Conservation (phyloP, 371 early-diverging fungal species). For the Saksenaea oblongispora region DNA sequence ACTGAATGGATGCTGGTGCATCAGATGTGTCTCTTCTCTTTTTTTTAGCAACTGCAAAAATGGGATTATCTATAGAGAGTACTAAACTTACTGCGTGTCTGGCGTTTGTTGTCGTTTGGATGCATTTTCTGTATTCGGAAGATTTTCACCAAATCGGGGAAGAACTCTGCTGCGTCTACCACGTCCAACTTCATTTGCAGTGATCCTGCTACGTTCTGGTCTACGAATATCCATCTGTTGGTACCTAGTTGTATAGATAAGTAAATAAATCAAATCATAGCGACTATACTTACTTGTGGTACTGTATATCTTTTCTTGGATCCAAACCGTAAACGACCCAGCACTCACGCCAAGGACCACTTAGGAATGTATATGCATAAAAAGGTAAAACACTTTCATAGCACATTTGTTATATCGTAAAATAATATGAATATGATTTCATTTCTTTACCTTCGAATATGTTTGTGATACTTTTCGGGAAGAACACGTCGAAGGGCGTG, state of each 20-base stretch:
- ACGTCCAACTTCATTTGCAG: background rate
- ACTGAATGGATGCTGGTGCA: constrained; percentile 3
- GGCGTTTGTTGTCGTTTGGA: background rate
- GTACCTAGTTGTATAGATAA: constrained; percentile 3
- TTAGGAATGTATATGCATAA: constrained; percentile 43
- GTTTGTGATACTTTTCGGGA: constrained; percentile 17
- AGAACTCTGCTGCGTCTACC: background rate
- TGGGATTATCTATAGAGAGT: no score
- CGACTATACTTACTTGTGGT: constrained; percentile 36
- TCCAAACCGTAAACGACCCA: constrained; percentile 68
- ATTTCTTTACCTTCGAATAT: constrained; percentile 22
- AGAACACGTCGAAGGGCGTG: constrained; percentile 39
- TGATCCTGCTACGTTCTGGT: background rate
- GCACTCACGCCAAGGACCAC: constrained; percentile 65
- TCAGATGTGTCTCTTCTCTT: background rate
- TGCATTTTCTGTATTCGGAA: background rate
- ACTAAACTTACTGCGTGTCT: background rate
- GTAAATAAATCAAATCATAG: background rate
- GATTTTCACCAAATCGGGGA: background rate
- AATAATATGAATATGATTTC: background rate
- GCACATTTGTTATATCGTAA: background rate
- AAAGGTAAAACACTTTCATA: constrained; percentile 34
- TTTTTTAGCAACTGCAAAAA: no score
- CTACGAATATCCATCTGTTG: constrained; percentile 11
- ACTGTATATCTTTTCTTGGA: constrained; percentile 49